A percentile compares a stretch with the other conserved stretches of the same genome.
Conservation (phyloP, 169 alveolate species). For the Cryptosporidium bovis region DNA sequence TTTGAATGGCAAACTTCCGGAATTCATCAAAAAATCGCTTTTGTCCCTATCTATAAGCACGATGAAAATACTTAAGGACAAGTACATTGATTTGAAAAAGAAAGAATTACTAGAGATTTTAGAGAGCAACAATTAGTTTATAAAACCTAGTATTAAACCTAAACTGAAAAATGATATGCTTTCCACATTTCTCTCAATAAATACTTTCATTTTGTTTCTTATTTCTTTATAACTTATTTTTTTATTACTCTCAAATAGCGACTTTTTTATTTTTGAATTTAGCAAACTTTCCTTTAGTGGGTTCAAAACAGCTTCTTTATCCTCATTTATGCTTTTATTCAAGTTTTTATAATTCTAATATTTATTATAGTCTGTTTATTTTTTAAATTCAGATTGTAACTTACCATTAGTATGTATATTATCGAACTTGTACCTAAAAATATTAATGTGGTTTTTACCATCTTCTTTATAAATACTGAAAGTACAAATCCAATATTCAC, state of each 20-base stretch:
- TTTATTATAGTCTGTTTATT: not conserved
- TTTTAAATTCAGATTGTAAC: constrained; percentile 1
- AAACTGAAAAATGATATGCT: constrained; percentile 42
- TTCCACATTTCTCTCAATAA: constrained; percentile 34
- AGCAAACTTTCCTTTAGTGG: constrained; percentile 44
- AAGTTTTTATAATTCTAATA: not conserved
- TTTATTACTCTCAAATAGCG: constrained; percentile 25
- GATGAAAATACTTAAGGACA: constrained; percentile 46
- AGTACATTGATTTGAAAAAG: constrained; percentile 44
- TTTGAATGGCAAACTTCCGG: constrained; percentile 68
- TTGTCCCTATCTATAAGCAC: constrained; percentile 54
- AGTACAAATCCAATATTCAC: constrained; percentile 24
- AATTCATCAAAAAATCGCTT: constrained; percentile 42
- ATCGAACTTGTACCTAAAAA: constrained; percentile 30
- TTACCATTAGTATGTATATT: constrained; percentile 50
- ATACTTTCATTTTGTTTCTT: constrained; percentile 21
- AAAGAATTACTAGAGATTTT: constrained; percentile 27
- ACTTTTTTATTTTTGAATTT: constrained; percentile 45
- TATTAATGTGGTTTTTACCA: constrained; percentile 59
- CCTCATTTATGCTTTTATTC: constrained; percentile 19
- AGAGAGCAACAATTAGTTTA: constrained; percentile 1
- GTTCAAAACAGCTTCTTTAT: constrained; percentile 24
- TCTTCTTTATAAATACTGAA: constrained; percentile 7
- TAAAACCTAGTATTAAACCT: constrained; percentile 54
- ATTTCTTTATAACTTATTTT: constrained; percentile 21